Evolutionary conservation across 148 eudicot genomes (phyloP).

Genomic region (Talinum fruticosum): DNA sequence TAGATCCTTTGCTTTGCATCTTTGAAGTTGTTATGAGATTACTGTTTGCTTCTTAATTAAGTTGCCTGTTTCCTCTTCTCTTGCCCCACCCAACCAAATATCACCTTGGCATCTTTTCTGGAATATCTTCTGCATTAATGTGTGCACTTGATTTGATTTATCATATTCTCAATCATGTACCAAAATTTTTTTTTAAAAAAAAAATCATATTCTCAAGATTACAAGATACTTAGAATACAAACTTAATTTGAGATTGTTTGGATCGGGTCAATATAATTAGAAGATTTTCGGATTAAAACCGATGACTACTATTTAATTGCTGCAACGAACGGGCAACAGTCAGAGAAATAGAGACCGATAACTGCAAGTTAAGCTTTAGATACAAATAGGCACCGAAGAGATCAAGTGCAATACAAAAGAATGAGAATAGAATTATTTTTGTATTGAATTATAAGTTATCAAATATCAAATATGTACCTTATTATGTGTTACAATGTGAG

Average conservation of each 20-base stretch:
- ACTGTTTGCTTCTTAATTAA: slow-evolving; percentile 17
- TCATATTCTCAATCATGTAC: neutral
- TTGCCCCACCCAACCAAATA: neutral
- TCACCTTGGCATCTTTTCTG: neutral
- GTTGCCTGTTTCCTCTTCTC: slow-evolving; percentile 7
- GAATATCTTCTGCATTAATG: neutral
- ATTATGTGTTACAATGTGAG: slow-evolving; percentile 15
- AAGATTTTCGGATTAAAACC: no score
- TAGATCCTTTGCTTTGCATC: slow-evolving; percentile 18
- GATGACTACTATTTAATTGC: no score
- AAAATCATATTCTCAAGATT: no score
- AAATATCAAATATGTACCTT: slow-evolving; percentile 24
- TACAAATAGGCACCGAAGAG: neutral
- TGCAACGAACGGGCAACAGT: no score
- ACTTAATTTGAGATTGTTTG: no score
- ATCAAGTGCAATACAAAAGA: neutral
- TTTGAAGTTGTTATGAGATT: neutral
- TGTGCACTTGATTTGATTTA: neutral
- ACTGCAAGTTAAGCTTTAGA: no score
- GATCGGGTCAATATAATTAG: no score
- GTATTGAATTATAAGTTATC: slow-evolving; percentile 1
- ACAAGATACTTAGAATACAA: no score
- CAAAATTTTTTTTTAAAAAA: no score
- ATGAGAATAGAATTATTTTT: slow-evolving; percentile 4
- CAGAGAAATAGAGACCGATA: no score